phyloP scores from a whole-genome alignment of 129 eudicot species.

The Centaurea solstitialis region DNA sequence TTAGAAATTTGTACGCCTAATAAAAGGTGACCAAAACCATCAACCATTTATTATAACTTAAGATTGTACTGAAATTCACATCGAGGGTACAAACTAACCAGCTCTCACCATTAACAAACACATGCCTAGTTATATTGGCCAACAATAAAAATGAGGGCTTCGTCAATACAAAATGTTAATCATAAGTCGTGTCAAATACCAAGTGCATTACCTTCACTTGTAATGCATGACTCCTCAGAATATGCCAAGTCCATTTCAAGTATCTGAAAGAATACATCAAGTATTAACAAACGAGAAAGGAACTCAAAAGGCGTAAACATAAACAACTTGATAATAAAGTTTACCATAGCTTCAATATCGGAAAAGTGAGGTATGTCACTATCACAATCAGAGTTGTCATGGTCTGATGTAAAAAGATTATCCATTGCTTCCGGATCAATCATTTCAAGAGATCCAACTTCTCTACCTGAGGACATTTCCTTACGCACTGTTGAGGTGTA shows the following conservation, averaged over 20 bases:
- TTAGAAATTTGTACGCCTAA: neutral
- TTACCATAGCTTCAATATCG: slow-evolving; percentile 92
- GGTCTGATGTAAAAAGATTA: slow-evolving; percentile 46
- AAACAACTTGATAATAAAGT: slow-evolving; percentile 1
- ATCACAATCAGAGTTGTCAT: slow-evolving; percentile 61
- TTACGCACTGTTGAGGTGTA: slow-evolving; percentile 30
- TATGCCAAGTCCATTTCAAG: slow-evolving; percentile 79
- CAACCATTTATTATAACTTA: neutral
- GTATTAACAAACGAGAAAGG: neutral
- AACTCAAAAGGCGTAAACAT: slow-evolving; percentile 5
- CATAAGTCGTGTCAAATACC: neutral
- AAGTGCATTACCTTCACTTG: slow-evolving; percentile 54
- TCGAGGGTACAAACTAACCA: neutral
- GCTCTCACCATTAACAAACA: neutral
- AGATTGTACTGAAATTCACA: neutral
- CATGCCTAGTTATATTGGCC: neutral
- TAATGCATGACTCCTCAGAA: slow-evolving; percentile 47
- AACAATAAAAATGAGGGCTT: neutral
- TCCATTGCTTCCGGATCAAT: slow-evolving; percentile 47
- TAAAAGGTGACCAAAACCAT: neutral
- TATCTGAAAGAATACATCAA: slow-evolving; percentile 58
- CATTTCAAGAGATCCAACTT: slow-evolving; percentile 38
- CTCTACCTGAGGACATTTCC: slow-evolving; percentile 38
- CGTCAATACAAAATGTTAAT: neutral
- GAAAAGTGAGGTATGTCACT: slow-evolving; percentile 84